These are phyloP conservation scores for Bruguiera sexangula DNA, from an alignment of 345 rosid species.

Conservation along the genomic window DNA sequence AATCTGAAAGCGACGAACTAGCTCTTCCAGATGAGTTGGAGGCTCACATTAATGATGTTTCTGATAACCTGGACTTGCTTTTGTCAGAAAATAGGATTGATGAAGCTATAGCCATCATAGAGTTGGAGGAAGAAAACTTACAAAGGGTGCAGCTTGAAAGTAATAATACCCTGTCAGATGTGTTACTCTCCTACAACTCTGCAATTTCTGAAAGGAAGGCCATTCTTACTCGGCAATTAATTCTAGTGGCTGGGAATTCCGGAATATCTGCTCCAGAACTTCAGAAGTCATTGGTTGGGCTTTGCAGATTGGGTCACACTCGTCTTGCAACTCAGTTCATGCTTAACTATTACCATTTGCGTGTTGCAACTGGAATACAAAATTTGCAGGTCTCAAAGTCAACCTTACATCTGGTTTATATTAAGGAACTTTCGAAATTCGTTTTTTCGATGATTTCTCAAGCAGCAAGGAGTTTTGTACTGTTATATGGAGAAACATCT, in stretches of 20 bases:
- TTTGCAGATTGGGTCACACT: conserved; percentile 44
- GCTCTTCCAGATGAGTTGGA: conserved; percentile 26
- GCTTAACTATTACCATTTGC: conserved; percentile 49
- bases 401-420: conserved; percentile 27
- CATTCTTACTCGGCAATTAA: conserved; percentile 35
- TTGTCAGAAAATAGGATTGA: conserved; percentile 43
- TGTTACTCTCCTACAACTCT: conserved; percentile 28
- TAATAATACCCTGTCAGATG: conserved; percentile 15
- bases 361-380: conserved; percentile 38
- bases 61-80: conserved; percentile 45
- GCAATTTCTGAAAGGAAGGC: conserved; percentile 42
- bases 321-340: conserved; percentile 46
- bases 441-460: conserved; percentile 58
- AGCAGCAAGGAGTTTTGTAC: conserved; percentile 49
- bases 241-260: conserved; percentile 43
- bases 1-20: conserved; percentile 27
- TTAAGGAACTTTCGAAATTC: conserved; percentile 45
- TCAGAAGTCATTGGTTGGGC: conserved; percentile 45
- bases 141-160: conserved; percentile 26
- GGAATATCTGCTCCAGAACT: conserved; percentile 53
- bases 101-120: conserved; percentile 44
- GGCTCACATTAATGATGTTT: conserved; percentile 27
- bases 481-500: conserved; percentile 47
- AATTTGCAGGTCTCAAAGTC: conserved; percentile 33
- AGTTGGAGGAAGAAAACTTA: conserved; percentile 40